Percentiles rank a stretch among this genome's conserved stretches.
Evolutionary conservation across 2,329 filamentous ascomycete genomes (phyloP).

Genomic region (Penicillium oxalicum): DNA sequence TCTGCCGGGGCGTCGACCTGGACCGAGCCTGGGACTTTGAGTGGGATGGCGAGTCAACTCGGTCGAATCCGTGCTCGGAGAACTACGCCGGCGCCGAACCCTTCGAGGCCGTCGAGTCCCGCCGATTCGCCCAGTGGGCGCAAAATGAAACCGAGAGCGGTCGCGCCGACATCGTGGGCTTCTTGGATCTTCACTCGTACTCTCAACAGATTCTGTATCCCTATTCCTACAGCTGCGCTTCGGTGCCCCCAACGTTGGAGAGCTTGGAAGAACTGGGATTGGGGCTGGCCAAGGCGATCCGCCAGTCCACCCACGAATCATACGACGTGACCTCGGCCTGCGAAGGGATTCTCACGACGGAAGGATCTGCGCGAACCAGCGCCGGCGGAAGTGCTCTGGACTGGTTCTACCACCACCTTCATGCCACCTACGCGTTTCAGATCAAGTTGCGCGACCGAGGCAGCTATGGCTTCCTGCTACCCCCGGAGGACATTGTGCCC

Average conservation of each 20-base stretch:
- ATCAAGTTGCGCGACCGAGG: slow-evolving; percentile 89
- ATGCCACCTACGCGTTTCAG: slow-evolving; percentile 81
- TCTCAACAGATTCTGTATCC: slow-evolving; percentile 93
- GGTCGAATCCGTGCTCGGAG: slow-evolving; percentile 81
- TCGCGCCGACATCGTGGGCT: slow-evolving; percentile 71
- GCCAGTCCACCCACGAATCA: slow-evolving; percentile 66
- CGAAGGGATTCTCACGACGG: slow-evolving; percentile 60
- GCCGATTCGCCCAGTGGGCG: slow-evolving; percentile 72
- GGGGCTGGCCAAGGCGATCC: slow-evolving; percentile 82
- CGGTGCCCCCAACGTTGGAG: slow-evolving; percentile 76
- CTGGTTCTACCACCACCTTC: slow-evolving; percentile 88
- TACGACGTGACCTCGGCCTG: slow-evolving; percentile 81
- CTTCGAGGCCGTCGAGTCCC: slow-evolving; percentile 77
- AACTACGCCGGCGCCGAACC: slow-evolving; percentile 77
- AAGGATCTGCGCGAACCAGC: slow-evolving; percentile 52
- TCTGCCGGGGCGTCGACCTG: slow-evolving; percentile 83
- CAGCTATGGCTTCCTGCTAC: slow-evolving; percentile 87
- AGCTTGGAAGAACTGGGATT: slow-evolving; percentile 86
- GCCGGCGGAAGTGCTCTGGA: slow-evolving; percentile 84
- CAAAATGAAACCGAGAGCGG: slow-evolving; percentile 66
- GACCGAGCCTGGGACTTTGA: slow-evolving; percentile 80
- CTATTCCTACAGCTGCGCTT: slow-evolving; percentile 76
- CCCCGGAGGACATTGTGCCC: slow-evolving; percentile 78
- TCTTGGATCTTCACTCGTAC: slow-evolving; percentile 89
- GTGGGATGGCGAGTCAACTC: slow-evolving; percentile 65